phyloP scores from a whole-genome alignment of 2,329 filamentous ascomycete genomes.

The Colletotrichum lindemuthianum region DNA sequence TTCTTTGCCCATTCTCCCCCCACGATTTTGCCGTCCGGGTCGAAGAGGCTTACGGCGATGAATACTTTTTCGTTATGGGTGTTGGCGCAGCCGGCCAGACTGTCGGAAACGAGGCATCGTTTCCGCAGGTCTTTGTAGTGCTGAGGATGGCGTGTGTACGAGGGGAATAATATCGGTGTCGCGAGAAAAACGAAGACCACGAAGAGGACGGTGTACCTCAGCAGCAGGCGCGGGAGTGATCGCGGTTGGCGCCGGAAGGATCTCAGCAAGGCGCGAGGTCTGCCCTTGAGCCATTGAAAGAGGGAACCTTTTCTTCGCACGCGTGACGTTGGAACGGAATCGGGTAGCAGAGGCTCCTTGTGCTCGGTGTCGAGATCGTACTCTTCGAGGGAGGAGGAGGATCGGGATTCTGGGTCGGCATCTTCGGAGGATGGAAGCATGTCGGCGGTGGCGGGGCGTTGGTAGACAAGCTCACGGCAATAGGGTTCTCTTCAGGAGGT shows the following conservation, averaged over 20 bases:
- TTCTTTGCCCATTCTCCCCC: slow-evolving; percentile 71
- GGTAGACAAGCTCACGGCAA: background rate
- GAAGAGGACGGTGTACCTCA: slow-evolving; percentile 41
- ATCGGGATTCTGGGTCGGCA: background rate
- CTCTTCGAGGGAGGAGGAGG: slow-evolving; percentile 21
- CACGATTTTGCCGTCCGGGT: slow-evolving; percentile 68
- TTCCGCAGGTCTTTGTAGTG: slow-evolving; percentile 49
- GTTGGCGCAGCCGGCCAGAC: slow-evolving; percentile 50
- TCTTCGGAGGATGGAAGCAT: slow-evolving; percentile 18
- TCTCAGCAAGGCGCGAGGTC: slow-evolving; percentile 27
- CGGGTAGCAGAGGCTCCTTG: slow-evolving; percentile 26
- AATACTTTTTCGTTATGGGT: slow-evolving; percentile 72
- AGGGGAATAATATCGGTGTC: slow-evolving; percentile 52
- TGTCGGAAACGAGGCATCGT: slow-evolving; percentile 42
- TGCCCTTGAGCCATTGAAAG: slow-evolving; percentile 24
- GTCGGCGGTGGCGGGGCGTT: background rate
- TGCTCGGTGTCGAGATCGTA: slow-evolving; percentile 25
- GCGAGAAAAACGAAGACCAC: slow-evolving; percentile 45
- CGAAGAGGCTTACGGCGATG: slow-evolving; percentile 77
- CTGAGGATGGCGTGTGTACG: slow-evolving; percentile 51
- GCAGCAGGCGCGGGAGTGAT: slow-evolving; percentile 17
- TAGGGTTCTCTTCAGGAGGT: background rate
- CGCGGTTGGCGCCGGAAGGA: slow-evolving; percentile 32
- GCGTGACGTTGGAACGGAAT: background rate
- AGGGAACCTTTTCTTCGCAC: slow-evolving; percentile 10